Conservation (phyloP, 768 basidiomycete genomes). For the Collybiopsis confluens region DNA sequence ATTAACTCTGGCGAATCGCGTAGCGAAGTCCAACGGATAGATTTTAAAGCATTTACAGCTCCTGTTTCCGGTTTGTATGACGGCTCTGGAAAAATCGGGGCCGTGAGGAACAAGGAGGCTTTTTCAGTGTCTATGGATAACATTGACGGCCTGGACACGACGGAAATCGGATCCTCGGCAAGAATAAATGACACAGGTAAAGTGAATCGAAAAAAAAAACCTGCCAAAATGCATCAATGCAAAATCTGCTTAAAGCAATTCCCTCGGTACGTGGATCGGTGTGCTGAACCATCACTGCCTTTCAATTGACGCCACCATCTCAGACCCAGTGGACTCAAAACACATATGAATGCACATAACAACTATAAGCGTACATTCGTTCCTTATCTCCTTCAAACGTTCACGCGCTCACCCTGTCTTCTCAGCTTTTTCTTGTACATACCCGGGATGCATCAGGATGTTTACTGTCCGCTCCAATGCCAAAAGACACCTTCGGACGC, state of each 20-base stretch:
- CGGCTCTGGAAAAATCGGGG: not conserved
- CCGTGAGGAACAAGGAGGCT: not conserved
- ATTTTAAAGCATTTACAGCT: not conserved
- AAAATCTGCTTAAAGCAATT: constrained; percentile 47
- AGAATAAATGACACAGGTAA: not conserved
- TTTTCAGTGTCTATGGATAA: not conserved
- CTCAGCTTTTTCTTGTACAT: constrained; percentile 49
- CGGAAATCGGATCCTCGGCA: not conserved
- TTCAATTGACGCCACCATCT: constrained; percentile 3
- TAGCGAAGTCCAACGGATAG: not conserved
- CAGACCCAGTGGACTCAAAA: constrained; percentile 51
- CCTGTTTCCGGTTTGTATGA: not conserved
- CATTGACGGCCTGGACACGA: too few relatives aligned
- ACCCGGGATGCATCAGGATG: constrained; percentile 56
- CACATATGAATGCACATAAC: constrained; percentile 58
- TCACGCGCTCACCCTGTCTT: not conserved
- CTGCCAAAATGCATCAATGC: constrained; percentile 53
- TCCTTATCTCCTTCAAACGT: not conserved
- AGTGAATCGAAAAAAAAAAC: constrained; percentile 33
- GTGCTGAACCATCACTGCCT: not conserved
- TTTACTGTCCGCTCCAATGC: constrained; percentile 82
- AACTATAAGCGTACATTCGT: constrained; percentile 43
- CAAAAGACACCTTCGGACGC: constrained; percentile 73
- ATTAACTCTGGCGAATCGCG: not conserved
- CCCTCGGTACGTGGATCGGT: constrained; percentile 33